phyloP scores from a whole-genome alignment of 2,329 filamentous ascomycete species.

The Neonectria faginata region DNA sequence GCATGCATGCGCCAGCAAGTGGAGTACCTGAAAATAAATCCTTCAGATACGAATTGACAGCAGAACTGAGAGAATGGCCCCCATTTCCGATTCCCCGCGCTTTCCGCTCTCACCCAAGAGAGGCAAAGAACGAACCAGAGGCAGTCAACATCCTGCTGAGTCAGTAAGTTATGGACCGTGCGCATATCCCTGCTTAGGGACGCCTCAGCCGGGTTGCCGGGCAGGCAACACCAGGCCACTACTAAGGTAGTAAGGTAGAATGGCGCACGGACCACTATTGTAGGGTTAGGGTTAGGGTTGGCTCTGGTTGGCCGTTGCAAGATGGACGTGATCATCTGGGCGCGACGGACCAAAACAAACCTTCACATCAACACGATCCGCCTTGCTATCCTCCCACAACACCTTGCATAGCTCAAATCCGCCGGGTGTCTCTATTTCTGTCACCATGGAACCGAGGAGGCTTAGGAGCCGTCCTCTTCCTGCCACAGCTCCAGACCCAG shows the following conservation, averaged over 20 bases:
- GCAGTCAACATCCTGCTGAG: background rate
- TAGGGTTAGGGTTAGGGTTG: slow-evolving; percentile 20
- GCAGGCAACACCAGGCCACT: no score
- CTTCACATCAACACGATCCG: background rate
- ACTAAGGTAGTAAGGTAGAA: no score
- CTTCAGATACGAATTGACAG: background rate
- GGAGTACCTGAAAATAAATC: background rate
- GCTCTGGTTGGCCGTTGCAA: background rate
- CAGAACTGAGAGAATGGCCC: background rate
- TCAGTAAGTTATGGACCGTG: background rate
- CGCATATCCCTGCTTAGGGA: background rate
- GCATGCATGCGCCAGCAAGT: background rate
- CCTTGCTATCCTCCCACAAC: background rate
- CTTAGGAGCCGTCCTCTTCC: slow-evolving; percentile 27
- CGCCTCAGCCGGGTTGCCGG: no score
- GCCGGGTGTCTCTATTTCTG: background rate
- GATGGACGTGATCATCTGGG: slow-evolving; percentile 18
- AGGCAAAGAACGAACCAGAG: no score
- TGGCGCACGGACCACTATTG: slow-evolving; percentile 24
- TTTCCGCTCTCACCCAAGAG: background rate
- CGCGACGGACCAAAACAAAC: slow-evolving; percentile 26
- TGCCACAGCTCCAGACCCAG: slow-evolving; percentile 8
- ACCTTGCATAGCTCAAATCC: background rate
- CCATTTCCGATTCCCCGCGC: background rate
- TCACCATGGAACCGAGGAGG: slow-evolving; percentile 37